Conservation (phyloP, 2,329 filamentous ascomycete genomes). For the Colletotrichum lindemuthianum region DNA sequence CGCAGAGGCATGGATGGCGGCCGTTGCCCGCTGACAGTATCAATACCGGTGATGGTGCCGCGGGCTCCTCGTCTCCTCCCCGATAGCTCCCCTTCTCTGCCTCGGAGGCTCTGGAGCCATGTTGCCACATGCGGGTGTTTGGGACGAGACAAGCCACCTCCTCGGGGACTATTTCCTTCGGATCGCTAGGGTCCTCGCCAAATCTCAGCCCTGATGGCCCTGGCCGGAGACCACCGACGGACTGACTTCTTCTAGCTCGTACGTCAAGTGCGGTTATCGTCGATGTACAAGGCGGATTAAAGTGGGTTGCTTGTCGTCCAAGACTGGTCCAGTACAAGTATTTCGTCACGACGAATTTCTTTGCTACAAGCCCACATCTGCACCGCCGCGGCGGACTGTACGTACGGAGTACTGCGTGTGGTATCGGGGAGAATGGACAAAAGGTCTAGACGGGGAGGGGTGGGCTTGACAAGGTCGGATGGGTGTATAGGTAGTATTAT, state of each 20-base stretch:
- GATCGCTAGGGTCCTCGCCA: constrained; percentile 33
- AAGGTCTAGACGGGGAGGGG: constrained; percentile 30
- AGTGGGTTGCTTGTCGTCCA: constrained; percentile 19
- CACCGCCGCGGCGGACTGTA: constrained; percentile 27
- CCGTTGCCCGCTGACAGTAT: constrained; percentile 24
- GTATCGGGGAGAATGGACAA: constrained; percentile 2
- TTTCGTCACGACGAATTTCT: constrained; percentile 34
- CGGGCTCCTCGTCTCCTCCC: constrained; percentile 31
- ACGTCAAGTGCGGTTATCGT: constrained; percentile 30
- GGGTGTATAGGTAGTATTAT: constrained; percentile 28
- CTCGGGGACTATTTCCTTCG: constrained; percentile 39
- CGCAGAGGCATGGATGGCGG: neutral
- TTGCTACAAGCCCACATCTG: constrained; percentile 34
- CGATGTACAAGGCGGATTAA: constrained; percentile 22
- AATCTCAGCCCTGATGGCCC: constrained; percentile 33
- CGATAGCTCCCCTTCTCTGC: constrained; percentile 16
- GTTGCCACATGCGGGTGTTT: constrained; percentile 39
- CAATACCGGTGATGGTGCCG: constrained; percentile 14
- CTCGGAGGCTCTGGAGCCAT: constrained; percentile 34
- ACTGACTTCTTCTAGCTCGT: constrained; percentile 17
- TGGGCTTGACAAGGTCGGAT: constrained; percentile 15
- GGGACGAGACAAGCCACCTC: constrained; percentile 52
- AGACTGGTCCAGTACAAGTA: constrained; percentile 17
- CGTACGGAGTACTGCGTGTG: constrained; percentile 16
- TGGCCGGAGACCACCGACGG: constrained; percentile 32